Conservation (phyloP, 352 stramenopile species). For the Globisporangium solare region DNA sequence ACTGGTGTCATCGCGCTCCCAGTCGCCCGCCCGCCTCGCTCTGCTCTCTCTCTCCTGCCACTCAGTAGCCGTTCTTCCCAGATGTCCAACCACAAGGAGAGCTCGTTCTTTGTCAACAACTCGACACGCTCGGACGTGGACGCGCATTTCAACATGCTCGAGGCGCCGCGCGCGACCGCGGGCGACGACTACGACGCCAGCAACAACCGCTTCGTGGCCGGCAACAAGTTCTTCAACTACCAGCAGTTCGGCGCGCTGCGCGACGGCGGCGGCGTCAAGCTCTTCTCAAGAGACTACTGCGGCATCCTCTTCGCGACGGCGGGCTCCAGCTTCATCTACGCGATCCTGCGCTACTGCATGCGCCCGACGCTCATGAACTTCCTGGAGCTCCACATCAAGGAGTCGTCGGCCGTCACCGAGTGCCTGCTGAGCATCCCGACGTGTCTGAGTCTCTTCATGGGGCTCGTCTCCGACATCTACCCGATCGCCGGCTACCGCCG, state of each 20-base stretch:
- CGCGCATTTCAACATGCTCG: constrained; percentile 14
- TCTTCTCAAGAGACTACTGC: constrained; percentile 58
- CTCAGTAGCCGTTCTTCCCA: no score
- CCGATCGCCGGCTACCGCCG: constrained; percentile 83
- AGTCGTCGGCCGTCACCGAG: constrained; percentile 55
- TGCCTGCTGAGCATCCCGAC: constrained; percentile 84
- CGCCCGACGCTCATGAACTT: constrained; percentile 66
- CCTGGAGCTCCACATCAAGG: constrained; percentile 41
- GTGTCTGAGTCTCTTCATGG: constrained; percentile 82
- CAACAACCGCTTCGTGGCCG: constrained; percentile 38
- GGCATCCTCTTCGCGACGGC: constrained; percentile 52
- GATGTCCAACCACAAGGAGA: constrained; percentile 14
- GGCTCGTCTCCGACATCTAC: constrained; percentile 82
- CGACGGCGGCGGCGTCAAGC: constrained; percentile 45
- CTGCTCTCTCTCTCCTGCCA: no score
- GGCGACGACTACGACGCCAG: constrained; percentile 1
- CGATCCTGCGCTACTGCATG: constrained; percentile 61
- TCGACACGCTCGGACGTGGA: constrained; percentile 4
- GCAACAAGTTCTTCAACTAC: constrained; percentile 68
- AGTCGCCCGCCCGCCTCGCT: no score
- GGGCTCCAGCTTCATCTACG: constrained; percentile 53
- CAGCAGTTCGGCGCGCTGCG: constrained; percentile 70
- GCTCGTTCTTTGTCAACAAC: constrained; percentile 9
- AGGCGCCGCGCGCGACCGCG: constrained; percentile 5
- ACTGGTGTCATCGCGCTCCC: no score